Conservation (phyloP, 2,329 filamentous ascomycete genomes). For the Simplicillium sp. region DNA sequence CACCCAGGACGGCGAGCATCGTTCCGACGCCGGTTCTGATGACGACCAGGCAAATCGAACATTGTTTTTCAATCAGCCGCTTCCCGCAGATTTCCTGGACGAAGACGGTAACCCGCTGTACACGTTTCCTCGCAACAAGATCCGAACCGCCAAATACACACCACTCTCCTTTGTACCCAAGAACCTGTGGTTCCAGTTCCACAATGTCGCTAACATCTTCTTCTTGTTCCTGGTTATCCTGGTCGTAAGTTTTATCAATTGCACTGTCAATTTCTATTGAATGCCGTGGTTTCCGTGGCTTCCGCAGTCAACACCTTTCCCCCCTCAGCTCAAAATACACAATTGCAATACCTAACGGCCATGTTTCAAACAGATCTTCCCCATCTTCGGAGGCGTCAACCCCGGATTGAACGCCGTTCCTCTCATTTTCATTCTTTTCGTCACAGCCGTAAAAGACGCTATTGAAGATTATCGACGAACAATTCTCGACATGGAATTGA, state of each 20-base stretch:
- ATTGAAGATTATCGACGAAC: slow-evolving; percentile 94
- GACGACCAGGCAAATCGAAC: slow-evolving; percentile 39
- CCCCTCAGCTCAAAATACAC: too few species aligned
- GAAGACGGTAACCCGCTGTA: slow-evolving; percentile 67
- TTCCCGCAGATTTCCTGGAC: slow-evolving; percentile 67
- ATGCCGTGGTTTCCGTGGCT: too few species aligned
- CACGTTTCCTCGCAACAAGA: slow-evolving; percentile 84
- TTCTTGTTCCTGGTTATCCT: slow-evolving; percentile 96
- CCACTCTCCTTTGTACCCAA: slow-evolving; percentile 91
- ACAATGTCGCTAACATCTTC: slow-evolving; percentile 97
- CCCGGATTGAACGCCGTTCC: slow-evolving; percentile 85
- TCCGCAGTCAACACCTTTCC: too few species aligned
- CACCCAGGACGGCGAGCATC: slow-evolving; percentile 20
- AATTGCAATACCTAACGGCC: too few species aligned
- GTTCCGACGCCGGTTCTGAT: slow-evolving; percentile 23
- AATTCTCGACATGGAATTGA: slow-evolving; percentile 82
- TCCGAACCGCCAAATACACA: slow-evolving; percentile 95
- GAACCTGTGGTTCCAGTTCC: slow-evolving; percentile 95
- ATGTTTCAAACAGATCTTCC: slow-evolving; percentile 63
- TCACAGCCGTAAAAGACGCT: slow-evolving; percentile 89
- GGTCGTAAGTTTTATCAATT: slow-evolving; percentile 52
- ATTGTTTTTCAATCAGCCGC: slow-evolving; percentile 78
- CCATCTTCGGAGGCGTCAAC: slow-evolving; percentile 88
- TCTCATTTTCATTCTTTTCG: slow-evolving; percentile 79
- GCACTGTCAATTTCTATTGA: neutral